Evolutionary conservation across 768 basidiomycete genomes (phyloP).

Genomic region (Mycena chlorophos): DNA sequence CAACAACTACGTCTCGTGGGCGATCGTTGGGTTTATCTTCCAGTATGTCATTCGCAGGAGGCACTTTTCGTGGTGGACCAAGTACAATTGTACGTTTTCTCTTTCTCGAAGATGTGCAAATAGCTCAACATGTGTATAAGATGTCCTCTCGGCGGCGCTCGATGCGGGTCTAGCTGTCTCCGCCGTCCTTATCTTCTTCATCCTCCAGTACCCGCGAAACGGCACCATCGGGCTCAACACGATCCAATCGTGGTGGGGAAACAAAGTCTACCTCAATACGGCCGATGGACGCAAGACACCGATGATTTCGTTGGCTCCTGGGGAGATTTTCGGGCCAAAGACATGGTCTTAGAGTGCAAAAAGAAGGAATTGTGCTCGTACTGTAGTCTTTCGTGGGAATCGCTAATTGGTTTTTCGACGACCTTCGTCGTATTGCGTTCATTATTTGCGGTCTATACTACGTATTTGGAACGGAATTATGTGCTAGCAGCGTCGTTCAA

Average conservation of each 20-base stretch:
- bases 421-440: too few relatives aligned
- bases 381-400: too few relatives aligned
- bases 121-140: too few relatives aligned
- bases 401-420: too few relatives aligned
- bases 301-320: constrained; percentile 31
- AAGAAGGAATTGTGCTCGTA: too few relatives aligned
- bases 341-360: too few relatives aligned
- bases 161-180: constrained; percentile 55
- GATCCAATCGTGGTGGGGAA: constrained; percentile 73
- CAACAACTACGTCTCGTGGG: neutral
- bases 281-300: constrained; percentile 43
- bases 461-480: too few relatives aligned
- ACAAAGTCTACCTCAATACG: constrained; percentile 44
- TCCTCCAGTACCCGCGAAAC: constrained; percentile 63
- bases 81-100: neutral
- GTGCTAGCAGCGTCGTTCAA: too few relatives aligned
- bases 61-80: neutral
- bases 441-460: too few relatives aligned
- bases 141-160: constrained; percentile 58
- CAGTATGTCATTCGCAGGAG: neutral
- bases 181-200: constrained; percentile 56
- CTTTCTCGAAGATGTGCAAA: too few relatives aligned
- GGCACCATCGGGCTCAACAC: constrained; percentile 56
- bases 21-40: neutral
- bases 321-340: constrained; percentile 30